Evolutionary conservation across 129 eudicot genomes (phyloP), one percentile per base, ranked within the genome.

Genomic region (Ambrosia trifida): DNA sequence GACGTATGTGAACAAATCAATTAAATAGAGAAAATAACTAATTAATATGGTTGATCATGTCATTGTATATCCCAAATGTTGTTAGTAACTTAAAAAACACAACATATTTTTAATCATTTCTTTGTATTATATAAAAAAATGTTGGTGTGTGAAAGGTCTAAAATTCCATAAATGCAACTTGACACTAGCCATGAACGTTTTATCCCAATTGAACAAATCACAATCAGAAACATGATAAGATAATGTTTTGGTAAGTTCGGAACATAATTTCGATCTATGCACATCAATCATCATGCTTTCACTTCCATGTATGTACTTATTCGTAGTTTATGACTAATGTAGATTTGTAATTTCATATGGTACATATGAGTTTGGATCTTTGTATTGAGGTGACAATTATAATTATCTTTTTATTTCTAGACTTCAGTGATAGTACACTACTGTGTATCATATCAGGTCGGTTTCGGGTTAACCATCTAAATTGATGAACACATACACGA

Each of bases 101-200:
- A 1, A 16, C 56, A 50, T 17, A n/a, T 16, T 4, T 17, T 50
- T 16, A n/a, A 51, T 51, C n/a, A 51, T 51, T 5, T n/a, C 7
- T 7, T 50, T 16, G 7, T 7, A n/a, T 2, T 0, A 6, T 1
- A 1, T 4, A 14, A 17, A 16, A 51, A 17, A 7, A 17, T 16
- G 58, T 51, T 17, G 58, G 58, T 51, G 58, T 51, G 58, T 51
- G 58, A 51, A n/a, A 16, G 58, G 20, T 51, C 30, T 51, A 16
- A 51, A 40, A 40, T 8, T 40, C 17, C 11, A 16, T 8, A 51
- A 51, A 51, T 51, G 58, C 24, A 6, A 16, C 0, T 17, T 51
- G 30, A 51, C 58, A 40, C 44, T 40, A 40, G 44, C 44, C 44
- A 40, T 40, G 11, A 7, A 40, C 5, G 11, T 51, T 51, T 51